Evolutionary conservation across 2,329 filamentous ascomycete species (phyloP).

Genomic region (Fusarium torreyae): DNA sequence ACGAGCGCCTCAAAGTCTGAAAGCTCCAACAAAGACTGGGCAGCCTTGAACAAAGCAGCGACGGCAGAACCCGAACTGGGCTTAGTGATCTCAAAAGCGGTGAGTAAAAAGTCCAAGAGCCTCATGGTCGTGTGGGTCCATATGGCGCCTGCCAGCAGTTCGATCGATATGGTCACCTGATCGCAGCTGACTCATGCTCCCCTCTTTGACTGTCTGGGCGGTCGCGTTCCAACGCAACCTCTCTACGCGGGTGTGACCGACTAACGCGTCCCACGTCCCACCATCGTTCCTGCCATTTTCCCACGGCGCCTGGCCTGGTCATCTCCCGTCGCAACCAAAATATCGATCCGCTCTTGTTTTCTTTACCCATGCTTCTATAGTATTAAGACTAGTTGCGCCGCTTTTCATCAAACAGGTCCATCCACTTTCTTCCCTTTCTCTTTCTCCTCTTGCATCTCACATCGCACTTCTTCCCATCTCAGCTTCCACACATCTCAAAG

Average conservation of each 20-base stretch:
- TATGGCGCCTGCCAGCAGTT: not conserved
- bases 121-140: conserved; percentile 1
- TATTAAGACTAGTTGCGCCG: conserved; percentile 29
- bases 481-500: conserved; percentile 18
- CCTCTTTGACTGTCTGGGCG: not conserved
- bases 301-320: conserved; percentile 30
- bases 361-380: conserved; percentile 31
- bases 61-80: conserved; percentile 37
- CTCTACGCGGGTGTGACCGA: conserved; percentile 51
- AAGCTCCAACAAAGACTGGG: conserved; percentile 45
- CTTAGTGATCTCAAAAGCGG: conserved; percentile 29
- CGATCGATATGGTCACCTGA: conserved; percentile 25
- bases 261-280: conserved; percentile 48
- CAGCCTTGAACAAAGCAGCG: conserved; percentile 34
- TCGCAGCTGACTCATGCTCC: conserved; percentile 3
- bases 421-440: conserved; percentile 21
- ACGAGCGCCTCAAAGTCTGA: conserved; percentile 39
- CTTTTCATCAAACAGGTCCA: conserved; percentile 34
- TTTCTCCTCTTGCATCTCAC: conserved; percentile 21
- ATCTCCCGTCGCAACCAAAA: conserved; percentile 46
- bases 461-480: conserved; percentile 20
- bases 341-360: conserved; percentile 47
- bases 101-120: conserved; percentile 22
- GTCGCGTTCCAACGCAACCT: conserved; percentile 45
- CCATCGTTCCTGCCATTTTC: conserved; percentile 38